A percentile compares a stretch with the other conserved stretches of the same genome.
phyloP scores from a whole-genome alignment of 768 basidiomycete species.

The Hericium alpestre region DNA sequence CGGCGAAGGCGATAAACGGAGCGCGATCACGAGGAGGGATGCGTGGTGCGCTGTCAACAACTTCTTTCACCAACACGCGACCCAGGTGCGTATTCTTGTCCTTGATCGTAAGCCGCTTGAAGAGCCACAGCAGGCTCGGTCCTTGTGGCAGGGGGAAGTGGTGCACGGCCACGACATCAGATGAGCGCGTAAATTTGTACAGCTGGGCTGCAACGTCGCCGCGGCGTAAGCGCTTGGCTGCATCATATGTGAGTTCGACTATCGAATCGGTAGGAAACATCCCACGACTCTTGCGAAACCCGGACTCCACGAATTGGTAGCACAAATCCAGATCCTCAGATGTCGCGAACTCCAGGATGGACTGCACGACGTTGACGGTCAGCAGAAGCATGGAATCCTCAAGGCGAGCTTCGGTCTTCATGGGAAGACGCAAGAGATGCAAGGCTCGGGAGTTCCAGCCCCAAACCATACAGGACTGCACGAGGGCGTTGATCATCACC shows the following conservation, averaged over 20 bases:
- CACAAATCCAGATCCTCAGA: background rate
- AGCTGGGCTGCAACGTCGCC: slow-evolving; percentile 31
- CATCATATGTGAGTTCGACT: background rate
- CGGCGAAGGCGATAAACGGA: slow-evolving; percentile 36
- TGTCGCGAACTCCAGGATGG: slow-evolving; percentile 2
- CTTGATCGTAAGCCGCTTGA: slow-evolving; percentile 30
- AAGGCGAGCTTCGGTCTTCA: slow-evolving; percentile 16
- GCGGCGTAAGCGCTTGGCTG: slow-evolving; percentile 6
- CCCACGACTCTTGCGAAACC: background rate
- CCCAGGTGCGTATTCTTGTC: slow-evolving; percentile 35
- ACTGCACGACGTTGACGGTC: slow-evolving; percentile 29
- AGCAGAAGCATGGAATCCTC: slow-evolving; percentile 23
- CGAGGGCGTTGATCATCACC: slow-evolving; percentile 39
- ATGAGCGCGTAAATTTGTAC: slow-evolving; percentile 35
- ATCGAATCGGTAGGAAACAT: background rate
- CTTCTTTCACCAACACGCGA: slow-evolving; percentile 39
- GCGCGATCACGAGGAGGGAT: slow-evolving; percentile 38
- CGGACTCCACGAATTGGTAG: background rate
- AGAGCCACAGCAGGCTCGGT: slow-evolving; percentile 38
- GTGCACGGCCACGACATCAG: slow-evolving; percentile 20
- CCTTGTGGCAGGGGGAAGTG: slow-evolving; percentile 43
- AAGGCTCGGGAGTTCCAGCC: slow-evolving; percentile 37
- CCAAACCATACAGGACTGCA: slow-evolving; percentile 45
- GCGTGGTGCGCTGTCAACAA: slow-evolving; percentile 28
- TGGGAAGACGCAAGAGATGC: slow-evolving; percentile 24